Percentiles rank a stretch among this genome's conserved stretches.
These are phyloP conservation scores for Trametes sp. DNA, from an alignment of 1,284 basidiomycete species.

Conservation along the genomic window DNA sequence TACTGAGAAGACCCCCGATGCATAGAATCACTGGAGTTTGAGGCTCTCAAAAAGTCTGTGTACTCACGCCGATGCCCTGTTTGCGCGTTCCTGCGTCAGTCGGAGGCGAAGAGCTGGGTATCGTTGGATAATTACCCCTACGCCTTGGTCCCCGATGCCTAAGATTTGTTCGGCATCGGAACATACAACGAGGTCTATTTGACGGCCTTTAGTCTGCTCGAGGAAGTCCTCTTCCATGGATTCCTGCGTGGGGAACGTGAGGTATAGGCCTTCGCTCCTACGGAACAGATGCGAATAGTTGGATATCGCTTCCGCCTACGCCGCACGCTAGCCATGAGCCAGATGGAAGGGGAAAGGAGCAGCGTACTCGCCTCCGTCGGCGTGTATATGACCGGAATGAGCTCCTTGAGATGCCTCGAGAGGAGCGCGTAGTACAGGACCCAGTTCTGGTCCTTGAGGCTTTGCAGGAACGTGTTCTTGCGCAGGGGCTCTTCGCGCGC, in stretches of 20 bases:
- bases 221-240: conserved; percentile 80
- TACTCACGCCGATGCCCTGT: conserved; percentile 53
- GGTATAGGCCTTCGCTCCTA: conserved; percentile 73
- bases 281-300: conserved; percentile 86
- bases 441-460: conserved; percentile 79
- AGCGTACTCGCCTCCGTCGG: conserved; percentile 59
- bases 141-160: conserved; percentile 82
- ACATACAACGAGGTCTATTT: conserved; percentile 79
- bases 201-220: conserved; percentile 64
- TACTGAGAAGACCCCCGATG: too few species aligned
- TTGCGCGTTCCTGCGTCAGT: background rate
- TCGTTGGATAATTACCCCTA: conserved; percentile 55
- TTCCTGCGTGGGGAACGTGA: conserved; percentile 71
- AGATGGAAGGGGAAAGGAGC: background rate
- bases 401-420: conserved; percentile 71
- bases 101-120: background rate
- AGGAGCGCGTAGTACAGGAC: conserved; percentile 79
- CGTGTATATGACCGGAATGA: conserved; percentile 82
- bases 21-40: too few species aligned
- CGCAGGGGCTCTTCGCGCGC: conserved; percentile 55
- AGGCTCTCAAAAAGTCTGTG: too few species aligned
- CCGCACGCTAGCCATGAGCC: too few species aligned
- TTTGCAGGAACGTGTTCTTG: conserved; percentile 79
- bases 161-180: conserved; percentile 87
- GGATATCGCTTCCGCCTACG: conserved; percentile 60